Conservation (phyloP, 257 asterid genomes). For the Solanum rostratum region DNA sequence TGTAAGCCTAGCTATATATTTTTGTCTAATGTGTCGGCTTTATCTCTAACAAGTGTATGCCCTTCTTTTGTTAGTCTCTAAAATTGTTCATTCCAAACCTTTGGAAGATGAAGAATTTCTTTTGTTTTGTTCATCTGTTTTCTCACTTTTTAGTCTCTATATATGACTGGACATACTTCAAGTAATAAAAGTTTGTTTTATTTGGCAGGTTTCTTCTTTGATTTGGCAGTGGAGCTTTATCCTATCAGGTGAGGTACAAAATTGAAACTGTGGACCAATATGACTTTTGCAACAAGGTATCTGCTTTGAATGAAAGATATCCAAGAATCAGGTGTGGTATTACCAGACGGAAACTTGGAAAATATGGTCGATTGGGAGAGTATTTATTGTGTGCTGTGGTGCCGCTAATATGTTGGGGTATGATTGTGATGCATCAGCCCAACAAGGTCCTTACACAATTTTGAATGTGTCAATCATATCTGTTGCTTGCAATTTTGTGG, state of each 20-base stretch:
- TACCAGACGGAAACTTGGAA: conserved; percentile 38
- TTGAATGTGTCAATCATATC: conserved; percentile 62
- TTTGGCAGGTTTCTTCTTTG: not conserved
- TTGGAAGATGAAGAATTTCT: not conserved
- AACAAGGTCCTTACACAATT: conserved; percentile 61
- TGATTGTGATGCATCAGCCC: conserved; percentile 66
- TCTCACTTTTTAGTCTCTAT: not conserved
- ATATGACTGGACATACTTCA: not conserved
- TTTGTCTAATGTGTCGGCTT: too few relatives aligned
- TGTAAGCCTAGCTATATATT: not conserved
- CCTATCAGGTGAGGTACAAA: not conserved
- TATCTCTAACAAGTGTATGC: not conserved
- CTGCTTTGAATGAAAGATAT: not conserved
- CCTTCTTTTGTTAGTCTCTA: not conserved
- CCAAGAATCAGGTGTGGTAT: not conserved
- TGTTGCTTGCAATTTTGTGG: conserved; percentile 32
- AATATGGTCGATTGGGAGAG: conserved; percentile 53
- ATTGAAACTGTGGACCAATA: not conserved
- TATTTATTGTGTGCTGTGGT: conserved; percentile 54
- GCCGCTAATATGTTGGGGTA: conserved; percentile 70
- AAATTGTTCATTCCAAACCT: not conserved
- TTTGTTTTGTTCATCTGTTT: not conserved
- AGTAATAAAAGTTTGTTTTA: not conserved
- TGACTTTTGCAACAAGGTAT: not conserved
- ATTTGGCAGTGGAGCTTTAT: not conserved